Evolutionary conservation across 2,329 filamentous ascomycete genomes (phyloP).

Genomic region (Hypoxylon sp.): DNA sequence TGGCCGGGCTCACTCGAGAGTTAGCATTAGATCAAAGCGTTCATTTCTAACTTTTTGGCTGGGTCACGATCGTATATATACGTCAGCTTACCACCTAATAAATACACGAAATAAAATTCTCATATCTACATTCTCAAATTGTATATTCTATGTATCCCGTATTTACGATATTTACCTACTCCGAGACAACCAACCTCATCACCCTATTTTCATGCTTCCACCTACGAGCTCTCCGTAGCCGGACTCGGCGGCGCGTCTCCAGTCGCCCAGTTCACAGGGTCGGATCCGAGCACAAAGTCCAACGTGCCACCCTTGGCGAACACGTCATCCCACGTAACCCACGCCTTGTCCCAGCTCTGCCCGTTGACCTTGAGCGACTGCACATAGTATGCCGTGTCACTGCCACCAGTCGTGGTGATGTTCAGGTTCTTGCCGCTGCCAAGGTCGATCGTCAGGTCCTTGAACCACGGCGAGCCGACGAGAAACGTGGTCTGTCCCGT

Average conservation of each 20-base stretch:
- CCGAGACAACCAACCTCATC: neutral
- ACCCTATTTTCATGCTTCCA: neutral
- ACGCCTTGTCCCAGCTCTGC: constrained; percentile 71
- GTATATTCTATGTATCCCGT: neutral
- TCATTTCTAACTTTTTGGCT: neutral
- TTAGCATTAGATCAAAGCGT: constrained; percentile 12
- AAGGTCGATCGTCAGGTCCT: constrained; percentile 71
- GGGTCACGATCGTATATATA: constrained; percentile 5
- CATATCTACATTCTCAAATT: constrained; percentile 10
- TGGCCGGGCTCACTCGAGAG: neutral
- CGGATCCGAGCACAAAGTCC: constrained; percentile 73
- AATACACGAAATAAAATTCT: constrained; percentile 20
- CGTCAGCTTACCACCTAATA: neutral
- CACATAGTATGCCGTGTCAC: constrained; percentile 70
- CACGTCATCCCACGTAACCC: constrained; percentile 76
- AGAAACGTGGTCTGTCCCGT: constrained; percentile 79
- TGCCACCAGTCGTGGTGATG: constrained; percentile 68
- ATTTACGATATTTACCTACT: neutral
- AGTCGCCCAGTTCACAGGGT: constrained; percentile 69
- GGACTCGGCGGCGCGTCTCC: constrained; percentile 74
- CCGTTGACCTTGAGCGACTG: constrained; percentile 78
- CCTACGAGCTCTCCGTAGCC: constrained; percentile 54
- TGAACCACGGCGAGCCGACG: constrained; percentile 75
- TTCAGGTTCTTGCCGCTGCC: constrained; percentile 67
- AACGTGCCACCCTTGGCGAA: constrained; percentile 75